phyloP scores from a whole-genome alignment of 2,329 filamentous ascomycete species.

The Aspergillus alliaceus region DNA sequence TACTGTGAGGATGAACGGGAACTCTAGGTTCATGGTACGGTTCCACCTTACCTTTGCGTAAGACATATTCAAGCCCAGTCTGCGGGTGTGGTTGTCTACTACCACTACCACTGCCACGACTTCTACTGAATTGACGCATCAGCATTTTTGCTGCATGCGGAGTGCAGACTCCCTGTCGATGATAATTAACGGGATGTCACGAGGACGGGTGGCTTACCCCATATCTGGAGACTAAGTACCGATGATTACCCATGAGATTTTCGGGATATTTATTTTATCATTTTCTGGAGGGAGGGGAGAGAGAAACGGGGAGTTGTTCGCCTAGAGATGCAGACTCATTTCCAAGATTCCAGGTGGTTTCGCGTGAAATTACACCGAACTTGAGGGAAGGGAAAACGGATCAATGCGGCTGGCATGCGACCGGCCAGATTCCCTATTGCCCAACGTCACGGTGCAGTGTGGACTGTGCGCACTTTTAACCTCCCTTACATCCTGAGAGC shows the following conservation, averaged over 20 bases:
- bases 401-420: slow-evolving; percentile 1
- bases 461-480: not conserved
- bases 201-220: not conserved
- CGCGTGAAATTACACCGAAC: slow-evolving; percentile 1
- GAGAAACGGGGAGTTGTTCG: not conserved
- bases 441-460: slow-evolving; percentile 5
- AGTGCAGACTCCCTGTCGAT: slow-evolving; percentile 11
- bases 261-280: not conserved
- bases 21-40: slow-evolving; percentile 1
- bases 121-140: not conserved
- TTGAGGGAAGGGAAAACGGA: not conserved
- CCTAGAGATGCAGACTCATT: not conserved
- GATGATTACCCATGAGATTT: not conserved
- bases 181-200: slow-evolving; percentile 4
- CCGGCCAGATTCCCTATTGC: slow-evolving; percentile 5
- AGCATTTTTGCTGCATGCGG: slow-evolving; percentile 15
- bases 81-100: too few species aligned
- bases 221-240: not conserved
- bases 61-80: too few species aligned
- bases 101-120: too few species aligned
- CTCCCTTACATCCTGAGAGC: not conserved
- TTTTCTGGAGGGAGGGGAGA: not conserved
- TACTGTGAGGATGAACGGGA: not conserved
- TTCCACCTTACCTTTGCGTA: slow-evolving; percentile 8
- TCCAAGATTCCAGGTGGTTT: not conserved